Evolutionary conservation across 441 rosid species (phyloP).

Genomic region (Codiaeum variegatum): DNA sequence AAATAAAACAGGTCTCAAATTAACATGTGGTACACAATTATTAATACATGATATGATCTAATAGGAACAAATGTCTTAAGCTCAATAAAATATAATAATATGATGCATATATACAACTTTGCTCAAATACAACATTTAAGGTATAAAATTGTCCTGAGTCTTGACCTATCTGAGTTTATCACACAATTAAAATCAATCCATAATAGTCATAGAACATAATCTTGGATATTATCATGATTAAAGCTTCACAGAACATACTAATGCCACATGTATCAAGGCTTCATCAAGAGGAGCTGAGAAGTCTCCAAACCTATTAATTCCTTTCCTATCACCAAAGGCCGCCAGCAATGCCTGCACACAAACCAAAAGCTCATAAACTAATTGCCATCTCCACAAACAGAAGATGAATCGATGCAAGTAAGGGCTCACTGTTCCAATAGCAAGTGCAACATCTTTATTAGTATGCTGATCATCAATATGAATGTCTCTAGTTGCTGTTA

Average conservation of each 20-base stretch:
- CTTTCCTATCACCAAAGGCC: conserved; percentile 92
- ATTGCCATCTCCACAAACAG: background rate
- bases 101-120: background rate
- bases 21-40: background rate
- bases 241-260: conserved; percentile 42
- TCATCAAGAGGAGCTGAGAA: conserved; percentile 96
- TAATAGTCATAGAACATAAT: background rate
- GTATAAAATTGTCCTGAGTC: background rate
- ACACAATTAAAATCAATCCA: conserved; percentile 9
- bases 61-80: conserved; percentile 1
- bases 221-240: background rate
- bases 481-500: conserved; percentile 78
- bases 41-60: background rate
- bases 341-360: conserved; percentile 60
- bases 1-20: conserved; percentile 14
- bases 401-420: background rate
- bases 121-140: background rate
- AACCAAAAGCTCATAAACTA: conserved; percentile 4
- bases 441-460: conserved; percentile 90
- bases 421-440: conserved; percentile 67
- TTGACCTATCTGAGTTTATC: background rate
- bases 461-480: conserved; percentile 95
- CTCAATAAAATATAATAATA: background rate
- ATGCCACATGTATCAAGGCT: conserved; percentile 78
- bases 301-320: conserved; percentile 84